Base-by-base conservation (phyloP, 2,329 filamentous ascomycete genomes). In the Colletotrichum cereale region DNA sequence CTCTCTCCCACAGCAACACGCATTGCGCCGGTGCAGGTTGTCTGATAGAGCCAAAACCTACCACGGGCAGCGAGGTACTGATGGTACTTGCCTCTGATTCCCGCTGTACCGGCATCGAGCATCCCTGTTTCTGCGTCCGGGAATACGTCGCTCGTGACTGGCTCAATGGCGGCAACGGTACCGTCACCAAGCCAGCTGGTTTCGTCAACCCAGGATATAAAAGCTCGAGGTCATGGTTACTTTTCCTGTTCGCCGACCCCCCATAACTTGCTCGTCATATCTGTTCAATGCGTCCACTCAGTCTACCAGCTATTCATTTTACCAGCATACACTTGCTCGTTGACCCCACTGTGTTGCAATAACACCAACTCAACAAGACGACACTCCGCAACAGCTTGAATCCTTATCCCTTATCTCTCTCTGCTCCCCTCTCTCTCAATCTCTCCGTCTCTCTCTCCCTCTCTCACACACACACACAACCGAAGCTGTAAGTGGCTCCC, bases 191-290 rank as follows among this genome's bases (percentile, higher is more conserved):
- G 52, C 58, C 42, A 68, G 69, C 70, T 72, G 70, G 67, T 72
- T 72, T 71, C 70, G 70, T 72, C 67, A 61, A 66, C 26, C 48
- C 57, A 69, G 65, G 61, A 72, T 72, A 72, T 72, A 72, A 64
- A 72, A 48, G 53, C 61, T 69, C 65, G 38, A 72, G 44, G 69
- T 31, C 65, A 60, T 64, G 58, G 69, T 72, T 36, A 68, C 65
- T 34, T 64, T 69, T 38, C 24, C 24, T 29, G 8, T n/a, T 16
- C n/a, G n/a, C 40, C 24, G 21, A 16, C 57, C 26, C 40, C 29
- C 68, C 42, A 29, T 24, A 21, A 55, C 4, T 3, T n/a, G 26
- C 29, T 67, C 53, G 65, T 60, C 53, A 66, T 71, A 65, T 66
- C 38, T 55, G 55, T 66, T 71, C 70, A 72, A 72, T 72, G 70